These are phyloP conservation scores for Ceratobasidium sp. DNA, from an alignment of 1,284 basidiomycete species.

Conservation along the genomic window DNA sequence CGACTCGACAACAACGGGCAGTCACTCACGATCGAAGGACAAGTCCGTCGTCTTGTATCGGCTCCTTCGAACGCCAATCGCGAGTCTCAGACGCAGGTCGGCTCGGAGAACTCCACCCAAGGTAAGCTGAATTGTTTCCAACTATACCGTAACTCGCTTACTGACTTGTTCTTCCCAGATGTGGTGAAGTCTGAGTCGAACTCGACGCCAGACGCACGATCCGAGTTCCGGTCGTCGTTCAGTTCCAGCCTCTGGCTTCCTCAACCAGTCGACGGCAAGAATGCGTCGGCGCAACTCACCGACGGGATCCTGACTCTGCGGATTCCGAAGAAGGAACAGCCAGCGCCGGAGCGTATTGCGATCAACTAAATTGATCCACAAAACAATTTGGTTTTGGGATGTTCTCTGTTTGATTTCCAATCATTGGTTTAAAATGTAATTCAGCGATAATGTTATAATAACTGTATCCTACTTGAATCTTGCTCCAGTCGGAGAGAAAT, in stretches of 20 bases:
- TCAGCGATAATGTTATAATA: no score
- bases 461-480: no score
- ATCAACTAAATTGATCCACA: constrained; percentile 8
- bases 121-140: constrained; percentile 9
- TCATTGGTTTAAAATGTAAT: no score
- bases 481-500: no score
- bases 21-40: constrained; percentile 74
- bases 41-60: constrained; percentile 51
- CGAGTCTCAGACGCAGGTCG: background rate
- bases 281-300: constrained; percentile 66
- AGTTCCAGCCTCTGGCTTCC: constrained; percentile 74
- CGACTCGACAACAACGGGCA: constrained; percentile 70
- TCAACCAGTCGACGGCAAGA: constrained; percentile 61
- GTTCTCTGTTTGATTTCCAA: no score
- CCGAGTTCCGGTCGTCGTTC: constrained; percentile 58
- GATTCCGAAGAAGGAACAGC: constrained; percentile 16
- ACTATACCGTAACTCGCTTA: background rate
- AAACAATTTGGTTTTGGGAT: background rate
- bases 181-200: constrained; percentile 26
- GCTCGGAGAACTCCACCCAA: constrained; percentile 1
- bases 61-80: background rate
- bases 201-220: background rate
- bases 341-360: background rate
- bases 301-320: constrained; percentile 65
- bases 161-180: constrained; percentile 11